A percentile compares a stretch with the other conserved stretches of the same genome.
Evolutionary conservation across 2,329 filamentous ascomycete species (phyloP).

Genomic region (Sporothrix phasma): DNA sequence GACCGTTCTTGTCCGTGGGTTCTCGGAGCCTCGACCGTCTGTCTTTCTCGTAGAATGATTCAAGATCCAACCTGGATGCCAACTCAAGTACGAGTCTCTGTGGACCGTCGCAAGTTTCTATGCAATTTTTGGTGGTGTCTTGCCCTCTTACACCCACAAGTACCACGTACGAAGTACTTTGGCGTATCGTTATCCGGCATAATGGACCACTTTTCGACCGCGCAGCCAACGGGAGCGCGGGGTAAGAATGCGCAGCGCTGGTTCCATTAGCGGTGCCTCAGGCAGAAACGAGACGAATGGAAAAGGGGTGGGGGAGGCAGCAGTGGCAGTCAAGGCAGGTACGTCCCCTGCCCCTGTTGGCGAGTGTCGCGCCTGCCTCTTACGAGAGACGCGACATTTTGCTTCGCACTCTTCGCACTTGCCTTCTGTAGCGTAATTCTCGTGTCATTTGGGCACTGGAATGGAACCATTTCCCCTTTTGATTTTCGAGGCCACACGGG

Average conservation of each 20-base stretch:
- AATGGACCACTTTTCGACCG: neutral
- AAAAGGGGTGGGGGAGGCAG: neutral
- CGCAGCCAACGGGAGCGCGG: constrained; percentile 14
- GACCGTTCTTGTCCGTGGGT: too few species aligned
- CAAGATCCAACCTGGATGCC: too few species aligned
- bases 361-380: constrained; percentile 17
- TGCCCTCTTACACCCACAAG: neutral
- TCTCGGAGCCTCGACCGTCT: neutral
- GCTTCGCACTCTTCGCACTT: constrained; percentile 4
- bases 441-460: constrained; percentile 1
- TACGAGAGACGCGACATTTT: constrained; percentile 20
- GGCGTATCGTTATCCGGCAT: neutral
- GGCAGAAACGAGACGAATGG: constrained; percentile 11
- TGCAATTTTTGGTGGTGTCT: neutral
- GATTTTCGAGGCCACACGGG: constrained; percentile 9
- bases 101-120: neutral
- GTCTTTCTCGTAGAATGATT: neutral
- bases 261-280: constrained; percentile 8
- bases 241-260: constrained; percentile 2
- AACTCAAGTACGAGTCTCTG: too few species aligned
- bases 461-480: constrained; percentile 6
- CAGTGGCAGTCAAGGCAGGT: neutral
- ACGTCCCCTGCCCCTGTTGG: neutral
- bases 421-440: constrained; percentile 9
- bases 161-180: neutral